phyloP scores from a whole-genome alignment of 495 filamentous ascomycete species.

The Platismatia glauca region DNA sequence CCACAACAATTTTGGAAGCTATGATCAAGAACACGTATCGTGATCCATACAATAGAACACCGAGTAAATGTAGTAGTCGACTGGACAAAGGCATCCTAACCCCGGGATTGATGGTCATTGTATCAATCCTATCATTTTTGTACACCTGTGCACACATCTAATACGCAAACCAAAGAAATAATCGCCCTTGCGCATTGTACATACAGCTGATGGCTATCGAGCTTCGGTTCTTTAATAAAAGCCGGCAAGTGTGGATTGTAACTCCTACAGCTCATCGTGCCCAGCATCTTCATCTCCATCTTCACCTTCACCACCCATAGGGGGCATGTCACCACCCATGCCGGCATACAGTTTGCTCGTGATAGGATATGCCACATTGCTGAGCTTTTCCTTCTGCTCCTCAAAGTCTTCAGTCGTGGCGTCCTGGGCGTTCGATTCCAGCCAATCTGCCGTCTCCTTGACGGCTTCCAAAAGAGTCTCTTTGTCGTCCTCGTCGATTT shows the following conservation, averaged over 20 bases:
- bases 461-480: conserved; percentile 91
- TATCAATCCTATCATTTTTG: conserved; percentile 4
- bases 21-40: too few relatives aligned
- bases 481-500: conserved; percentile 99
- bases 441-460: conserved; percentile 96
- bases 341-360: conserved; percentile 91
- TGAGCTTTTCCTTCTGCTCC: conserved; percentile 99
- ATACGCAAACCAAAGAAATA: not conserved
- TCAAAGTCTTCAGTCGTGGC: conserved; percentile 91
- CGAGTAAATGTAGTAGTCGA: too few relatives aligned
- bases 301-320: conserved; percentile 42
- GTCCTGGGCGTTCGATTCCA: conserved; percentile 86
- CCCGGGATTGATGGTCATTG: not conserved
- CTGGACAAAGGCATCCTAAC: too few relatives aligned
- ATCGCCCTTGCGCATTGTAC: not conserved
- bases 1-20: too few relatives aligned
- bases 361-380: conserved; percentile 93
- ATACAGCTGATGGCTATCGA: not conserved
- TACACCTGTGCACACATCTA: not conserved
- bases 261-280: conserved; percentile 84
- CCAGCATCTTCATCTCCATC: conserved; percentile 58
- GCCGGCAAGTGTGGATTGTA: not conserved
- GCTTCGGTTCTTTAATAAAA: not conserved
- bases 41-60: too few relatives aligned
- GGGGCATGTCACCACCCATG: conserved; percentile 42